Evolutionary conservation across 2,329 filamentous ascomycete genomes (phyloP).

Genomic region (Westerdykella ornata): DNA sequence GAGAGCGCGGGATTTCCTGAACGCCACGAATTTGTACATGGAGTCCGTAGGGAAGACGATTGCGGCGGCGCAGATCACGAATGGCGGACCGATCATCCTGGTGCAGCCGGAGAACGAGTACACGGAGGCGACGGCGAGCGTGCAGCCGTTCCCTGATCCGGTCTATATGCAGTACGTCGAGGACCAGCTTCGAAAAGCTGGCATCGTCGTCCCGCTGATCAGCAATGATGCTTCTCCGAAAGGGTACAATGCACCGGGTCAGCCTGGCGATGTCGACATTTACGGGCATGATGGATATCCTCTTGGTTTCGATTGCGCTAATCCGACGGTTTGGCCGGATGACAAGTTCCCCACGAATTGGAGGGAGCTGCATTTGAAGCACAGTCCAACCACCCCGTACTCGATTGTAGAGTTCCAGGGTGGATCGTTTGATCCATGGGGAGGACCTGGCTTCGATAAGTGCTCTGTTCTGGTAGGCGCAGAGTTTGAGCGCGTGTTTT

Average conservation of each 20-base stretch:
- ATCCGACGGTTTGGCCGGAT: conserved; percentile 56
- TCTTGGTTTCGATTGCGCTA: conserved; percentile 53
- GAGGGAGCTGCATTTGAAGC: conserved; percentile 48
- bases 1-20: conserved; percentile 53
- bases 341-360: conserved; percentile 52
- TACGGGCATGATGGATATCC: conserved; percentile 63
- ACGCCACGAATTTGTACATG: conserved; percentile 63
- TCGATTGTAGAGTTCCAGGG: conserved; percentile 64
- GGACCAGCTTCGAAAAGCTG: conserved; percentile 59
- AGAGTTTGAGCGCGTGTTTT: conserved; percentile 72
- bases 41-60: conserved; percentile 58
- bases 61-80: conserved; percentile 71
- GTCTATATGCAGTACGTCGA: conserved; percentile 66
- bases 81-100: conserved; percentile 72
- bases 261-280: conserved; percentile 53
- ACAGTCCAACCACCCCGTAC: conserved; percentile 61
- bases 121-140: conserved; percentile 44
- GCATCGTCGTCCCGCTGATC: conserved; percentile 67
- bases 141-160: conserved; percentile 56
- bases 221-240: conserved; percentile 61
- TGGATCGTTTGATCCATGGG: conserved; percentile 68
- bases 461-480: conserved; percentile 61
- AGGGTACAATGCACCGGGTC: conserved; percentile 59
- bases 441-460: conserved; percentile 60
- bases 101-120: conserved; percentile 82